Conservation (phyloP, 1,139 yeast genomes). For the Zygoascus meyerae region DNA sequence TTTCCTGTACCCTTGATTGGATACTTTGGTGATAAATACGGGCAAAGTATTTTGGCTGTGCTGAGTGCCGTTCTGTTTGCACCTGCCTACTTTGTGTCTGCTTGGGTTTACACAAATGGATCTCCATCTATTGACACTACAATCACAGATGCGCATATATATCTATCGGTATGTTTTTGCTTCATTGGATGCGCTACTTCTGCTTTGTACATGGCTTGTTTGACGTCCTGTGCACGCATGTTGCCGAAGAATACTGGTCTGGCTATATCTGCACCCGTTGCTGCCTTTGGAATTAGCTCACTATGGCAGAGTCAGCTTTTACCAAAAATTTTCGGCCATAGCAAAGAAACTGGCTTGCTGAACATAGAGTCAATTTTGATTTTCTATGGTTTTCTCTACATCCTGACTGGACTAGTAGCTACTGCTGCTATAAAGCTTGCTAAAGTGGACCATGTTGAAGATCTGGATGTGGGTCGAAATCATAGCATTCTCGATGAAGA, state of each 20-base stretch:
- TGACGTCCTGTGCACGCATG: constrained; percentile 78
- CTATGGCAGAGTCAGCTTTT: constrained; percentile 42
- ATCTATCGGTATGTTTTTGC: constrained; percentile 35
- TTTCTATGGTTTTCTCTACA: constrained; percentile 47
- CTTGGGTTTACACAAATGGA: constrained; percentile 22
- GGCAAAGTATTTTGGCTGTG: constrained; percentile 68
- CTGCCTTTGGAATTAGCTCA: constrained; percentile 79
- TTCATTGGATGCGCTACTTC: constrained; percentile 80
- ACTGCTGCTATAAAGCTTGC: constrained; percentile 20
- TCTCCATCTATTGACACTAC: constrained; percentile 4
- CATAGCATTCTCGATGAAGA: constrained; percentile 9
- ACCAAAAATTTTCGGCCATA: constrained; percentile 32
- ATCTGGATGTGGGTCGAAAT: constrained; percentile 3
- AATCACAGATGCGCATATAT: constrained; percentile 4
- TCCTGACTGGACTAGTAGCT: constrained; percentile 26
- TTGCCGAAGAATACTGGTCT: constrained; percentile 70
- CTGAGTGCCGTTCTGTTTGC: constrained; percentile 58
- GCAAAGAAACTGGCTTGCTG: constrained; percentile 31
- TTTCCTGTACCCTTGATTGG: constrained; percentile 80
- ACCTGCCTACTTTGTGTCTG: constrained; percentile 65
- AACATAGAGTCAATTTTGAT: constrained; percentile 51
- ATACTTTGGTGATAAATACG: constrained; percentile 74
- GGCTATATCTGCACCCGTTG: constrained; percentile 82
- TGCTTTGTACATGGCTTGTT: constrained; percentile 67
- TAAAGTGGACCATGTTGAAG: constrained; percentile 15